Percentiles rank a stretch among this genome's conserved stretches.
phyloP scores from a whole-genome alignment of 148 eudicot species.

The Rhododendron simsii region DNA sequence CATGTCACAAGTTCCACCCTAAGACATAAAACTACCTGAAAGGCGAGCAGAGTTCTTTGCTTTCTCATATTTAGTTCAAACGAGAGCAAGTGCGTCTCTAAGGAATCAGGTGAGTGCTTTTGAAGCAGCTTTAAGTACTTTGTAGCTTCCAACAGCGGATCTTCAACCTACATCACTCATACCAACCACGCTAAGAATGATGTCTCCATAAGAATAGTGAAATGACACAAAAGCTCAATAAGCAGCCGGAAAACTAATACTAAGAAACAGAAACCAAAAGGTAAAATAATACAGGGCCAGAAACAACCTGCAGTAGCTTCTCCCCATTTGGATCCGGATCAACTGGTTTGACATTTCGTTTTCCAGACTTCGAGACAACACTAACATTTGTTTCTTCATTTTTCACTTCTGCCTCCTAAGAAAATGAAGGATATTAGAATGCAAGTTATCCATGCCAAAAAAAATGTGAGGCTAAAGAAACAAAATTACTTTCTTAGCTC shows the following conservation, averaged over 20 bases:
- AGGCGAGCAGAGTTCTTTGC: slow-evolving; percentile 74
- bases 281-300: background rate
- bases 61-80: slow-evolving; percentile 94
- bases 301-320: slow-evolving; percentile 72
- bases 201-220: background rate
- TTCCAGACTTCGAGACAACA: slow-evolving; percentile 71
- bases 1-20: background rate
- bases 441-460: background rate
- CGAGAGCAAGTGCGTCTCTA: slow-evolving; percentile 83
- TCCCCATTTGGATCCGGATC: slow-evolving; percentile 95
- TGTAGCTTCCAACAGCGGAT: slow-evolving; percentile 87
- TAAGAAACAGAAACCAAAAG: background rate
- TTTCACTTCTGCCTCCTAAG: slow-evolving; percentile 92
- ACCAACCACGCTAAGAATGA: slow-evolving; percentile 1
- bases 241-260: background rate
- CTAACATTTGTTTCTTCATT: slow-evolving; percentile 67
- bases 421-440: slow-evolving; percentile 18
- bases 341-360: slow-evolving; percentile 70
- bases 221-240: background rate
- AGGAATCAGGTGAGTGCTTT: slow-evolving; percentile 74
- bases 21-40: slow-evolving; percentile 55
- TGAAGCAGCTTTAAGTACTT: slow-evolving; percentile 90
- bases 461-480: slow-evolving; percentile 2
- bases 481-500: slow-evolving; percentile 80
- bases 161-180: slow-evolving; percentile 58